Evolutionary conservation across 805 yeast genomes (phyloP), one percentile per base, ranked within the genome.

Genomic region (Kazachstania taianensis): DNA sequence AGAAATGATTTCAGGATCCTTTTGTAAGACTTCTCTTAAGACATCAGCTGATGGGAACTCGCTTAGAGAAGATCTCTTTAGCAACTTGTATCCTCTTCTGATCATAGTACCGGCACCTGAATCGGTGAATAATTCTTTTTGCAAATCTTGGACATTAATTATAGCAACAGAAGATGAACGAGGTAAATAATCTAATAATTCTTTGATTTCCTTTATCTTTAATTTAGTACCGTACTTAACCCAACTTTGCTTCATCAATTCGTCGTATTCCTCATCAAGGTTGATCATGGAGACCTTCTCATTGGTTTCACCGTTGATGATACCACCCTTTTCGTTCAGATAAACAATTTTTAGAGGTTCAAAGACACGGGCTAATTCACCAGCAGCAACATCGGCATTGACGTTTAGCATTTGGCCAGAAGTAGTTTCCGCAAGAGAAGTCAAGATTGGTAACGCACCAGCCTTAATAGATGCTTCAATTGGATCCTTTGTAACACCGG

Each of bases 71-170:
- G 74, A 71, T 57, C 85, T 76, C 52, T 75, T 78, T 39, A 80
- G 59, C 46, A 92, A 70, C 64, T 84, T 85, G 66, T 89, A 84
- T 43, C 99, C 99, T 62, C 98, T 78, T 72, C 98, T 81, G 52
- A 92, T 86, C 67, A 92, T 71, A 31, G 99, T 92, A 56, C 99
- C 99, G 20, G 98, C 99, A 62, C 99, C 99, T 13, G 95, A 81
- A 61, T 92, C 98, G 28, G 99, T 92, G 65, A 92, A 92, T 54
- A 92, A 73, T 63, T 92, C 99, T 60, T 89, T 92, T 65, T 92
- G 97, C 53, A 92, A 72, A 58, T 92, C 96, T 51, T 83, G 75
- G 30, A 92, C 96, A 48, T 89, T 83, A 51, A 92, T 92, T 57
- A 92, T 92, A 30, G 99, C 98, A 33, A 92, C 99, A 4, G 96